These are phyloP conservation scores for Cinnamomum micranthum DNA, from an alignment of 164 flowering plant genomes.

Conservation along the genomic window DNA sequence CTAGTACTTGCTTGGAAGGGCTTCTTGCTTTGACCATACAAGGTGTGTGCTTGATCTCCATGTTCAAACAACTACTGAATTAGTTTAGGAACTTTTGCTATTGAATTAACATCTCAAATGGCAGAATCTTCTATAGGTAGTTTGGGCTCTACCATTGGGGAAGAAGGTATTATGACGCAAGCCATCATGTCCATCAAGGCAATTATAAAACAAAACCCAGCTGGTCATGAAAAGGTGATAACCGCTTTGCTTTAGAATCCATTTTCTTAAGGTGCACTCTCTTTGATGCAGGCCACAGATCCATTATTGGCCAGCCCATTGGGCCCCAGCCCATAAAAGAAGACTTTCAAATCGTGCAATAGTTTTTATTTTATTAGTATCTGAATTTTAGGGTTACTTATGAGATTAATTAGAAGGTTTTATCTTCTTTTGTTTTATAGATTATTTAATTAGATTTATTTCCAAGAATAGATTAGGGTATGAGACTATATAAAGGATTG, in stretches of 20 bases:
- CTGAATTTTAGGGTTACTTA: no score
- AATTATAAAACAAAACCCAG: conserved; percentile 69
- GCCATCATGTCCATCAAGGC: conserved; percentile 69
- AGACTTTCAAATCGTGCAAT: no score
- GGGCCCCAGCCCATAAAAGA: no score
- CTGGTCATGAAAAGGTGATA: conserved; percentile 67
- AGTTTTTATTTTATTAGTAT: no score
- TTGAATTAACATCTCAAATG: neutral
- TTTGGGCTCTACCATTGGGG: conserved; percentile 39
- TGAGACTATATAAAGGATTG: no score
- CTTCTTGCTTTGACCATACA: conserved; percentile 58
- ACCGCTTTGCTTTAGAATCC: conserved; percentile 1
- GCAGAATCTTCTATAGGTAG: conserved; percentile 50
- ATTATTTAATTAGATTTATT: no score
- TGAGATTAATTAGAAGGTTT: no score
- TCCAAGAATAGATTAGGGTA: no score
- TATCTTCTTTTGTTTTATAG: no score
- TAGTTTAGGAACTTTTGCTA: neutral
- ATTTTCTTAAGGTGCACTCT: neutral
- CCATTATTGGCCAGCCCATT: no score
- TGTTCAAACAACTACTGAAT: neutral
- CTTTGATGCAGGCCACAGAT: no score
- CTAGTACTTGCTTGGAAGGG: conserved; percentile 70
- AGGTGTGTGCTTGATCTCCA: conserved; percentile 37
- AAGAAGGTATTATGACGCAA: conserved; percentile 71